Conservation (phyloP, 2,329 filamentous ascomycete genomes). For the Metarhizium brunneum region DNA sequence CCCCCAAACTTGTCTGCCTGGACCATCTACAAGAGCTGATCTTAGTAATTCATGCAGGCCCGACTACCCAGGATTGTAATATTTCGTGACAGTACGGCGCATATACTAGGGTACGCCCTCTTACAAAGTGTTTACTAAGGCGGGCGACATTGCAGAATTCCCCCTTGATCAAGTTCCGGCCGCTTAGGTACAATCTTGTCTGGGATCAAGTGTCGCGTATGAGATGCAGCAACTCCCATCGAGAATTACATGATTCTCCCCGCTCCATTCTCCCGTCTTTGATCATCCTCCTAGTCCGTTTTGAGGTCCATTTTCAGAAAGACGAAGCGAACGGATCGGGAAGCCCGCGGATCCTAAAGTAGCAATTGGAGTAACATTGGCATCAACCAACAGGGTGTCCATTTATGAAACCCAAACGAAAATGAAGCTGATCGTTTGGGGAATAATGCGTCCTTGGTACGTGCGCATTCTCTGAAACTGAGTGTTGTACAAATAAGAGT, state of each 20-base stretch:
- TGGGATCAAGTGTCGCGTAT: neutral
- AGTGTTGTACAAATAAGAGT: constrained; percentile 1
- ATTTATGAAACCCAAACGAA: neutral
- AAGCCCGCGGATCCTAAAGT: constrained; percentile 9
- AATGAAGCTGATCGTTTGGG: neutral
- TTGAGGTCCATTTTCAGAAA: constrained; percentile 17
- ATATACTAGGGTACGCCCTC: neutral
- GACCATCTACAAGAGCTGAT: neutral
- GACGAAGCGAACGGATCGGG: constrained; percentile 30
- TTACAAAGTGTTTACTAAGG: neutral
- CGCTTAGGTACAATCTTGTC: neutral
- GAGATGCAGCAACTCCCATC: neutral
- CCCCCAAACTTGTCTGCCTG: neutral
- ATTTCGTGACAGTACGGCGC: neutral
- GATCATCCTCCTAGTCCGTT: neutral
- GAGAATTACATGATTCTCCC: neutral
- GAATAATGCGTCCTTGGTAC: neutral
- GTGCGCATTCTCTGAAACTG: constrained; percentile 6
- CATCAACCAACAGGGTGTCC: neutral
- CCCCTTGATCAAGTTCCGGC: neutral
- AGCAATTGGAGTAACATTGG: neutral
- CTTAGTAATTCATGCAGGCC: neutral
- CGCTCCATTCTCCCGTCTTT: neutral
- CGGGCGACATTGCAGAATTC: neutral
- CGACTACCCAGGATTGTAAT: neutral